A percentile compares a stretch with the other conserved stretches of the same genome.
Conservation (phyloP, 2,329 filamentous ascomycete species). For the Penicillium verrucosum region DNA sequence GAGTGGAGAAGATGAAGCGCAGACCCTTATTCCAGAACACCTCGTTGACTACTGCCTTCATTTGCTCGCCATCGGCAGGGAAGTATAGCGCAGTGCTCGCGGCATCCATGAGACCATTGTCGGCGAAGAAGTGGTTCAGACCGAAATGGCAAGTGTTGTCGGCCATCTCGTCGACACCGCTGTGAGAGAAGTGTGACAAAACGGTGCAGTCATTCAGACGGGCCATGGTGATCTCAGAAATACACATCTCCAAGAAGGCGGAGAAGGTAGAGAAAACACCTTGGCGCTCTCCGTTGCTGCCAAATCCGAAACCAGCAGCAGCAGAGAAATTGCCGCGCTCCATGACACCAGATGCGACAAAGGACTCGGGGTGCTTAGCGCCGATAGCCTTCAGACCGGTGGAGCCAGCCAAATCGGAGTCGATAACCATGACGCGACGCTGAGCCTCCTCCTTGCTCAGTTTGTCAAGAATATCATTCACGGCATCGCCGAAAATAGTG, state of each 20-base stretch:
- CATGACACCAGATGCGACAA: slow-evolving; percentile 40
- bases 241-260: slow-evolving; percentile 41
- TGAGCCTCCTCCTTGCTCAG: slow-evolving; percentile 38
- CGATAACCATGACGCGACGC: slow-evolving; percentile 39
- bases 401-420: slow-evolving; percentile 42
- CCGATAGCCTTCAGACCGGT: slow-evolving; percentile 41
- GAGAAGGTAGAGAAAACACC: slow-evolving; percentile 44
- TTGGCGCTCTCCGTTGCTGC: slow-evolving; percentile 34
- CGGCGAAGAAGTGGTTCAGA: slow-evolving; percentile 42
- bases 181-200: slow-evolving; percentile 41
- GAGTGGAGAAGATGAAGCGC: slow-evolving; percentile 40
- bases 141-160: slow-evolving; percentile 45
- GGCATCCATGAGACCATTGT: slow-evolving; percentile 40
- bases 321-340: slow-evolving; percentile 43
- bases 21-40: slow-evolving; percentile 40
- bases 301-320: slow-evolving; percentile 40
- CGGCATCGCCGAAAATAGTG: slow-evolving; percentile 40
- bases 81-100: slow-evolving; percentile 38
- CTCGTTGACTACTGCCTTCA: slow-evolving; percentile 37
- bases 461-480: slow-evolving; percentile 36
- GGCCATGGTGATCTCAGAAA: slow-evolving; percentile 43
- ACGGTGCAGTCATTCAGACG: slow-evolving; percentile 39
- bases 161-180: slow-evolving; percentile 42
- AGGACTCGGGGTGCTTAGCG: slow-evolving; percentile 38
- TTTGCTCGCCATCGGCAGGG: slow-evolving; percentile 42